These are phyloP conservation scores for Plantago coronopus DNA, from an alignment of 305 asterid genomes.

Conservation along the genomic window DNA sequence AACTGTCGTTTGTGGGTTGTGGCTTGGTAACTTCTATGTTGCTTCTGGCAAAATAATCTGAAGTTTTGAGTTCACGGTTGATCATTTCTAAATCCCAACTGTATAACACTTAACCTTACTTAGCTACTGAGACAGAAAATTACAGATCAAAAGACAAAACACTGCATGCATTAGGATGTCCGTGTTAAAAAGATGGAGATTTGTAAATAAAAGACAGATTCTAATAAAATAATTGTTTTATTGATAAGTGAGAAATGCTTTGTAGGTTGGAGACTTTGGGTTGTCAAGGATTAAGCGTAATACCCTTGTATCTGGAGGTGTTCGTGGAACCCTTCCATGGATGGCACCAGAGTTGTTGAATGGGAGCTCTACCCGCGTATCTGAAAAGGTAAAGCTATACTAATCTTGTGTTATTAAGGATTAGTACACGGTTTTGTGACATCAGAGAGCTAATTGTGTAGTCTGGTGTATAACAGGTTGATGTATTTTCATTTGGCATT, in stretches of 20 bases:
- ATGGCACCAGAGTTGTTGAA: constrained; percentile 81
- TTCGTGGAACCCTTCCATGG: constrained; percentile 85
- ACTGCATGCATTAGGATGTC: constrained; percentile 7
- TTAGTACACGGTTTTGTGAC: constrained; percentile 3
- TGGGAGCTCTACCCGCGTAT: constrained; percentile 58
- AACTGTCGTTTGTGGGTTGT: neutral
- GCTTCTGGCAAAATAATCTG: neutral
- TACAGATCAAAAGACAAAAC: constrained; percentile 6
- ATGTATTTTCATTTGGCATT: constrained; percentile 79
- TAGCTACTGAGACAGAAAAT: constrained; percentile 8
- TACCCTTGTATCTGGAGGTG: constrained; percentile 79
- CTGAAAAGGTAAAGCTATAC: constrained; percentile 56
- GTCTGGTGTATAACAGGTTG: constrained; percentile 52
- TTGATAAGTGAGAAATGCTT: constrained; percentile 22
- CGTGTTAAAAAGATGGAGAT: constrained; percentile 5
- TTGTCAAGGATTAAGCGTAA: constrained; percentile 67
- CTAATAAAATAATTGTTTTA: neutral
- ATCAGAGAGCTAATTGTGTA: constrained; percentile 13
- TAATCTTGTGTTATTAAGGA: constrained; percentile 8
- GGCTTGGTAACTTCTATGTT: constrained; percentile 5
- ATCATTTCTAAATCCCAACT: neutral
- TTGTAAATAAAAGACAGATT: neutral
- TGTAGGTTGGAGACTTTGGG: constrained; percentile 82
- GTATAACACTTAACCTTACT: neutral
- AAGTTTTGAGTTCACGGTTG: constrained; percentile 7